Base-by-base conservation (phyloP, 2,329 filamentous ascomycete species). In the Septoria petroselini region DNA sequence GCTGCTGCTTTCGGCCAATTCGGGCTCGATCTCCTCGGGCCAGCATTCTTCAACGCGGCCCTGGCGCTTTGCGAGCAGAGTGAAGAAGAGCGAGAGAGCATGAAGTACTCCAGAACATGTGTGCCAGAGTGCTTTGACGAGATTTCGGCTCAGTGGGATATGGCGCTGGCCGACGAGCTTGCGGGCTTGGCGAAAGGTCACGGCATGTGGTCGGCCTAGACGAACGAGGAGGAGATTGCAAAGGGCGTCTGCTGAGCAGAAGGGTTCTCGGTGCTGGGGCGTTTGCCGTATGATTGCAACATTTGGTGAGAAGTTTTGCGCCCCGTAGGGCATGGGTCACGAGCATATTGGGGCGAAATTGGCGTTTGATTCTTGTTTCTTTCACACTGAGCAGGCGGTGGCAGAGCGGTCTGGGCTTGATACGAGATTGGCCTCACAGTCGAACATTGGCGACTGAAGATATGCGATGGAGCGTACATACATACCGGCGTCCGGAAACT, bases 1-100 rank as follows among this genome's bases (percentile, higher is more conserved):
- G 43, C 43, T 3, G 29, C 12, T 30, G 23, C 14, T 14, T 47
- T 47, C 11, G 43, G 43, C 3, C 43, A 47, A 17, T 47, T 33
- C 25, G 43, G 43, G 15, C 25, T 47, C n/a, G 43, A 47, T 33
- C 17, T 47, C 9, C 15, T 47, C 2, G 43, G 43, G 11, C 43
- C 43, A n/a, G 43, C 34, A 2, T 4, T 47, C 1, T 47, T 39
- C 25, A 39, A 40, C 19, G 43, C 43, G 11, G 19, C 39, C 19
- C 23, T 47, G 17, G 43, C 27, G 15, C 12, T 31, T n/a, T 35
- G 35, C 29, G 43, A 47, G 35, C 8, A 30, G 12, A 30, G 34
- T 23, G 33, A 30, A 23, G 43, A 47, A 25, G 43, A 31, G 6
- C 23, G 31, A 15, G 35, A 33, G 14, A 39, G 15, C 6, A 33